Percentiles rank a stretch among this genome's conserved stretches.
These are phyloP conservation scores for Talaromyces rugulosus DNA, from an alignment of 2,329 filamentous ascomycete genomes.

Conservation along the genomic window DNA sequence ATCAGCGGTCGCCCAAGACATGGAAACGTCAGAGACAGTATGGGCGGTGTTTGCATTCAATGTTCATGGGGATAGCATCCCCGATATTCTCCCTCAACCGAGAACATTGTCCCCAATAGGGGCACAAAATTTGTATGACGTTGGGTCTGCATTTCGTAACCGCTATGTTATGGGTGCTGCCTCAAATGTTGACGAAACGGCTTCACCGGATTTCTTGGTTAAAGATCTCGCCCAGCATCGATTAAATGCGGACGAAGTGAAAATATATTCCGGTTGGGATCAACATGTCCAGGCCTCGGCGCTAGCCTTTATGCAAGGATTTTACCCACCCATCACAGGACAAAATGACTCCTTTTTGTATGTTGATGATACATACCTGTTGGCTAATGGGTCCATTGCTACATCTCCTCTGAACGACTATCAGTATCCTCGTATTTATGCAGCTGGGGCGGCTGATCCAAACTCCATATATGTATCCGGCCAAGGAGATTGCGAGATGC, in stretches of 20 bases:
- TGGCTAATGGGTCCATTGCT: constrained; percentile 47
- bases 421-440: constrained; percentile 52
- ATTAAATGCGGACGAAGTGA: constrained; percentile 45
- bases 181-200: constrained; percentile 15
- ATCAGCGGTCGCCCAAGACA: constrained; percentile 21
- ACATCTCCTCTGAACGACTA: constrained; percentile 52
- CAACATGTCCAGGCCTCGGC: constrained; percentile 50
- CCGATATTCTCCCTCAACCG: constrained; percentile 34
- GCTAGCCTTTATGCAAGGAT: constrained; percentile 58
- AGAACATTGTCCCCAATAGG: constrained; percentile 50
- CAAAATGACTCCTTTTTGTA: constrained; percentile 29
- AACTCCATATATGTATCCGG: constrained; percentile 50
- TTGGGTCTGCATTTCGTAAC: constrained; percentile 49
- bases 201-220: constrained; percentile 33
- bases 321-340: constrained; percentile 51
- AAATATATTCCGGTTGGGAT: constrained; percentile 44
- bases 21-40: constrained; percentile 27
- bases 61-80: constrained; percentile 53
- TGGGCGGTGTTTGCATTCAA: constrained; percentile 53
- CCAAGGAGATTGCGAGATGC: constrained; percentile 40
- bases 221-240: constrained; percentile 42
- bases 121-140: constrained; percentile 49
- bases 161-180: constrained; percentile 45
- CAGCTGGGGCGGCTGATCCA: constrained; percentile 43
- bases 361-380: constrained; percentile 32